Evolutionary conservation across 202 grass and related monocot species (phyloP).

Genomic region (Bolboschoenoplectus hybrid): DNA sequence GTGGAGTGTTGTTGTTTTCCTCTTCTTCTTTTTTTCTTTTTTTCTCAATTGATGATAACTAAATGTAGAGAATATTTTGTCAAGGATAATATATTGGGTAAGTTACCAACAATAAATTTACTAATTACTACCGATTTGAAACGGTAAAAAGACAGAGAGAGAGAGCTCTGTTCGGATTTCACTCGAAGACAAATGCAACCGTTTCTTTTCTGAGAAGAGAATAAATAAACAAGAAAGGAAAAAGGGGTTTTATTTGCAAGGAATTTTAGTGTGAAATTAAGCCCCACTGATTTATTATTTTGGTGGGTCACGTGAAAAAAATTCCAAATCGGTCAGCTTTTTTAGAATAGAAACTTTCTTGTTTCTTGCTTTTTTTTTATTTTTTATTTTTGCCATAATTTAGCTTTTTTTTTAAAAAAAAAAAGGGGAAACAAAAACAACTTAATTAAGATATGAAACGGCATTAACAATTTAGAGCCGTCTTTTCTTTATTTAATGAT

Average conservation of each 20-base stretch:
- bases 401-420: neutral
- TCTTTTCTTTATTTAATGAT: too few relatives aligned
- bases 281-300: neutral
- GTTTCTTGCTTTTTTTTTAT: neutral
- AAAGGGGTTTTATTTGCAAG: neutral
- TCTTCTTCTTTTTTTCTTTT: neutral
- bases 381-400: neutral
- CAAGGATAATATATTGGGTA: neutral
- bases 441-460: too few relatives aligned
- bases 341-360: neutral
- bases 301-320: neutral
- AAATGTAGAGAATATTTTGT: neutral
- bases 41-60: neutral
- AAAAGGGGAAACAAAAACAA: too few relatives aligned
- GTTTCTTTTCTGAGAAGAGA: slow-evolving; percentile 19
- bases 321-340: neutral
- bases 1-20: neutral
- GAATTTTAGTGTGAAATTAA: neutral
- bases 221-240: neutral
- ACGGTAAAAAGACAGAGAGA: neutral
- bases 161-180: neutral
- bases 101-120: neutral
- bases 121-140: neutral
- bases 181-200: slow-evolving; percentile 22
- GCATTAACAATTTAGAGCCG: too few relatives aligned